A percentile compares a stretch with the other conserved stretches of the same genome.
phyloP scores from a whole-genome alignment of 1,284 basidiomycete species.

The Gymnopus androsaceus region DNA sequence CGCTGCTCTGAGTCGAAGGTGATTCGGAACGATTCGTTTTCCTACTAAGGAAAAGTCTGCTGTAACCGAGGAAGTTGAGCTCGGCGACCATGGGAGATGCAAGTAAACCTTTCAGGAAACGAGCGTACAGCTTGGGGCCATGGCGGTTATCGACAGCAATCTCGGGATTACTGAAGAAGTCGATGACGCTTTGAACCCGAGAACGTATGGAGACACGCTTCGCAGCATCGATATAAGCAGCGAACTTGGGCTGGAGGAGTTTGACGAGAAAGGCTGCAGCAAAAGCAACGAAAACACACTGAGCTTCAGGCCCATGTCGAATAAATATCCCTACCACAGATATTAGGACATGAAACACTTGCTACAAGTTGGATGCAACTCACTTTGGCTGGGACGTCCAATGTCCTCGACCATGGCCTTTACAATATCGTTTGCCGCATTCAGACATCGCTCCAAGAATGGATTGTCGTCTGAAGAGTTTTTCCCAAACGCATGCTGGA shows the following conservation, averaged over 20 bases:
- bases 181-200: constrained; percentile 64
- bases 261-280: constrained; percentile 81
- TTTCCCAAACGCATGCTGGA: constrained; percentile 73
- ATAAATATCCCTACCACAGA: constrained; percentile 53
- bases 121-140: constrained; percentile 73
- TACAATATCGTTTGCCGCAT: constrained; percentile 65
- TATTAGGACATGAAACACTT: constrained; percentile 9
- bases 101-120: constrained; percentile 72
- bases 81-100: constrained; percentile 39
- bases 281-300: constrained; percentile 84
- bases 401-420: constrained; percentile 64
- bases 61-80: not conserved
- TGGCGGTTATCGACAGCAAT: constrained; percentile 76
- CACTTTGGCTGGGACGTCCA: constrained; percentile 56
- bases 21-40: constrained; percentile 23
- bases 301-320: constrained; percentile 79
- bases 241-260: constrained; percentile 75
- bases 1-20: not conserved
- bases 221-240: constrained; percentile 54
- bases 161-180: constrained; percentile 64
- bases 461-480: constrained; percentile 57
- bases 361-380: constrained; percentile 24
- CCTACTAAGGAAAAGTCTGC: constrained; percentile 11
- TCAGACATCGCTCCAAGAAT: constrained; percentile 64
- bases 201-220: constrained; percentile 61